A percentile compares a stretch with the other conserved stretches of the same genome.
Evolutionary conservation across 148 eudicot species (phyloP).

Genomic region (Rhododendron williamsianum): DNA sequence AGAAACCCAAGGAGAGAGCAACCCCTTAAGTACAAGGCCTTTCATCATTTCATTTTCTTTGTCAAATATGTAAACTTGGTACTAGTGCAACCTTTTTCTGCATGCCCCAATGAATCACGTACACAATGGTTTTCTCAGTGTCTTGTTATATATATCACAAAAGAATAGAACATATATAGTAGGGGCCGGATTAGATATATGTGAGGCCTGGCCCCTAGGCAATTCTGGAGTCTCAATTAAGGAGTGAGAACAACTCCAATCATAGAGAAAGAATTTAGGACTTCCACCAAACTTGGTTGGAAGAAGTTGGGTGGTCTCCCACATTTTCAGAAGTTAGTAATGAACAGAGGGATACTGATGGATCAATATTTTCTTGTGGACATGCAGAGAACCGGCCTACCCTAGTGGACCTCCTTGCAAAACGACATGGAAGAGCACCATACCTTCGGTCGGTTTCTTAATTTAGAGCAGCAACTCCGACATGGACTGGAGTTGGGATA

Average conservation of each 20-base stretch:
- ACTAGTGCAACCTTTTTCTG: not conserved
- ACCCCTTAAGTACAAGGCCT: no score
- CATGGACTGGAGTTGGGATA: no score
- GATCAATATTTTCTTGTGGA: not conserved
- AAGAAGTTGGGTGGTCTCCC: not conserved
- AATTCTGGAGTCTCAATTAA: not conserved
- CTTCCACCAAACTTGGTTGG: not conserved
- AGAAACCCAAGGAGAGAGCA: no score
- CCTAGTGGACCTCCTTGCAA: not conserved
- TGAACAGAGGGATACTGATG: not conserved
- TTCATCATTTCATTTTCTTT: not conserved
- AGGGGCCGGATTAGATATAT: not conserved
- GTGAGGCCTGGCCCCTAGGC: not conserved
- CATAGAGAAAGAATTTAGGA: not conserved
- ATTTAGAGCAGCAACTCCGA: not conserved
- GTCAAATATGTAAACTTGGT: not conserved
- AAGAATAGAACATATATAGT: no score
- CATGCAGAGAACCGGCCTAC: not conserved
- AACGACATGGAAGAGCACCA: not conserved
- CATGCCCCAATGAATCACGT: not conserved
- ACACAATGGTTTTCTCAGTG: not conserved
- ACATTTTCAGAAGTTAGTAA: not conserved
- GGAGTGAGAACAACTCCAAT: not conserved
- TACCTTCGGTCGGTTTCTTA: not conserved
- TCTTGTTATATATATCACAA: not conserved